phyloP scores from a whole-genome alignment of 139 green algal genomes.

The Chlorella sp. region DNA sequence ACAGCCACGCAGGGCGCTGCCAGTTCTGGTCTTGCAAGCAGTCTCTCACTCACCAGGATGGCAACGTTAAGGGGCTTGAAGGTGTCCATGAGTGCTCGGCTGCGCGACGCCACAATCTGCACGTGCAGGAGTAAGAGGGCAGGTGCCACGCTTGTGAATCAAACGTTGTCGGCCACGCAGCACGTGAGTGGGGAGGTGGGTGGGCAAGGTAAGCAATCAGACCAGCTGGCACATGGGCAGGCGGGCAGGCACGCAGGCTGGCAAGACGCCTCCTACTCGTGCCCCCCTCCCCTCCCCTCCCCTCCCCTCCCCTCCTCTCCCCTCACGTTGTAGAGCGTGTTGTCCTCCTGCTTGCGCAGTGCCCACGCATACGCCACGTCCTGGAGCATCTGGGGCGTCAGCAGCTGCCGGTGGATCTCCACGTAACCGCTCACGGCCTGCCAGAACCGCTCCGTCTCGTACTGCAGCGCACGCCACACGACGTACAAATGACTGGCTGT shows the following conservation, averaged over 20 bases:
- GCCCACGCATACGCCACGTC: background rate
- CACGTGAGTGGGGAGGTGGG: too few relatives aligned
- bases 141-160: background rate
- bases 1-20: too few relatives aligned
- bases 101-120: background rate
- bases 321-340: background rate
- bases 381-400: background rate
- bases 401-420: background rate
- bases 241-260: too few relatives aligned
- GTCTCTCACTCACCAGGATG: background rate
- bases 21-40: background rate
- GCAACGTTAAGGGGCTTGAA: background rate
- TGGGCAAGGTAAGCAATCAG: too few relatives aligned
- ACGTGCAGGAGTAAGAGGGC: background rate
- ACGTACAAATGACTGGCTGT: too few relatives aligned
- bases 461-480: too few relatives aligned
- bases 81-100: background rate
- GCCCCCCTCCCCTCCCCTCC: too few relatives aligned
- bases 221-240: background rate
- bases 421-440: background rate
- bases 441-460: background rate
- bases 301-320: too few relatives aligned
- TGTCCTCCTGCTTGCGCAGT: background rate
- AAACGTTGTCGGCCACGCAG: too few relatives aligned
- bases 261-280: too few relatives aligned